Percentiles rank a stretch among this genome's conserved stretches.
These are phyloP conservation scores for Gentiana macrophylla DNA, from an alignment of 257 asterid genomes.

Conservation along the genomic window DNA sequence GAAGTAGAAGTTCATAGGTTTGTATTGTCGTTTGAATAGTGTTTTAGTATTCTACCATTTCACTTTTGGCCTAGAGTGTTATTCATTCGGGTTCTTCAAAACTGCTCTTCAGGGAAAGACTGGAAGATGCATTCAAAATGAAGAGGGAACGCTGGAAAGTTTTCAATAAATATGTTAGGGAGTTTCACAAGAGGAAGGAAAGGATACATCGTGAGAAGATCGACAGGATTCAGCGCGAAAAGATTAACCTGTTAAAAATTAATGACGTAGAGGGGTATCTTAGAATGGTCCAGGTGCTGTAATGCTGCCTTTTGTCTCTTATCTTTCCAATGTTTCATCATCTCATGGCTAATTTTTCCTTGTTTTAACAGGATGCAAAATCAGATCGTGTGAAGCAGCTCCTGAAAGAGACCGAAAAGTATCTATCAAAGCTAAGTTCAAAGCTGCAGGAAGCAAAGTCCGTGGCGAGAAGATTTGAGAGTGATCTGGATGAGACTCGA, in stretches of 20 bases:
- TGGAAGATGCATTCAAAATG: slow-evolving; percentile 84
- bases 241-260: slow-evolving; percentile 85
- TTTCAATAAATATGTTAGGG: slow-evolving; percentile 69
- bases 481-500: slow-evolving; percentile 56
- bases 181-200: slow-evolving; percentile 97
- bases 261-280: slow-evolving; percentile 99
- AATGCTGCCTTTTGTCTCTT: slow-evolving; percentile 5
- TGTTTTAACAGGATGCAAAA: slow-evolving; percentile 74
- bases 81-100: slow-evolving; percentile 10
- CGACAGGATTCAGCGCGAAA: slow-evolving; percentile 98
- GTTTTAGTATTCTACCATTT: too few species aligned
- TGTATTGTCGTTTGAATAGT: slow-evolving; percentile 6
- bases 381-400: slow-evolving; percentile 90
- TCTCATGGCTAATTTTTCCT: slow-evolving; percentile 14
- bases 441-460: slow-evolving; percentile 85
- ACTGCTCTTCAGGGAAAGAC: slow-evolving; percentile 58
- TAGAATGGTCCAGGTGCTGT: slow-evolving; percentile 93
- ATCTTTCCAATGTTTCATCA: slow-evolving; percentile 6
- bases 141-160: slow-evolving; percentile 98
- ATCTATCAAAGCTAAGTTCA: slow-evolving; percentile 89
- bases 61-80: not conserved
- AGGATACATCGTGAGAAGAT: slow-evolving; percentile 94
- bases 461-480: slow-evolving; percentile 53
- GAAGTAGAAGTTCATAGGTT: slow-evolving; percentile 97
- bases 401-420: slow-evolving; percentile 93